Evolutionary conservation across 2,329 filamentous ascomycete genomes (phyloP).

Genomic region (Monosporascus ibericus): DNA sequence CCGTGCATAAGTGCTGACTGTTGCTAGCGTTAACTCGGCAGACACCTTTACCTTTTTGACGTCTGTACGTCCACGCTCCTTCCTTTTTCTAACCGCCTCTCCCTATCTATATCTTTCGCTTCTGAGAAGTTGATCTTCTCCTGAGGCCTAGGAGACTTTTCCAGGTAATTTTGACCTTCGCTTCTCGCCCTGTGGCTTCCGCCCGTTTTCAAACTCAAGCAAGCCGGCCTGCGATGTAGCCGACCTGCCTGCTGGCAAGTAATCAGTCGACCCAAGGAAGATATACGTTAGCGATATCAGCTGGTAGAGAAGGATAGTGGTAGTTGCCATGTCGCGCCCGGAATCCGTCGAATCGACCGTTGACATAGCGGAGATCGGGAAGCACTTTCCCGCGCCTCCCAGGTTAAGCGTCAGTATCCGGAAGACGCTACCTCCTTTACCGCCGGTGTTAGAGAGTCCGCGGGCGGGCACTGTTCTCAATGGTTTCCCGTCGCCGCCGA

Average conservation of each 20-base stretch:
- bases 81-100: neutral
- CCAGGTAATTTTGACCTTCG: neutral
- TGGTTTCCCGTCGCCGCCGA: slow-evolving; percentile 6
- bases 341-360: slow-evolving; percentile 14
- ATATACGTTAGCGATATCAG: neutral
- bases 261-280: neutral
- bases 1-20: neutral
- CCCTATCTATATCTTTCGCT: neutral
- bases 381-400: slow-evolving; percentile 13
- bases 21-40: neutral
- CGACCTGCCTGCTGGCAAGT: neutral
- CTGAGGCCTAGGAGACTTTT: neutral
- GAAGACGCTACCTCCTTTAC: slow-evolving; percentile 21
- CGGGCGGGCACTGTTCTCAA: slow-evolving; percentile 2
- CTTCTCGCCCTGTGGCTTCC: neutral
- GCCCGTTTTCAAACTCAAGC: neutral
- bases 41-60: neutral
- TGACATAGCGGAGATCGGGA: slow-evolving; percentile 17
- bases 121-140: neutral
- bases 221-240: neutral
- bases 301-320: too few relatives aligned
- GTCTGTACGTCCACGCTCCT: neutral
- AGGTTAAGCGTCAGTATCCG: slow-evolving; percentile 11
- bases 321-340: slow-evolving; percentile 10
- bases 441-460: slow-evolving; percentile 13